Evolutionary conservation across 2,329 filamentous ascomycete species (phyloP), one percentile per base, ranked within the genome.

Genomic region (Ophiostoma quercus): DNA sequence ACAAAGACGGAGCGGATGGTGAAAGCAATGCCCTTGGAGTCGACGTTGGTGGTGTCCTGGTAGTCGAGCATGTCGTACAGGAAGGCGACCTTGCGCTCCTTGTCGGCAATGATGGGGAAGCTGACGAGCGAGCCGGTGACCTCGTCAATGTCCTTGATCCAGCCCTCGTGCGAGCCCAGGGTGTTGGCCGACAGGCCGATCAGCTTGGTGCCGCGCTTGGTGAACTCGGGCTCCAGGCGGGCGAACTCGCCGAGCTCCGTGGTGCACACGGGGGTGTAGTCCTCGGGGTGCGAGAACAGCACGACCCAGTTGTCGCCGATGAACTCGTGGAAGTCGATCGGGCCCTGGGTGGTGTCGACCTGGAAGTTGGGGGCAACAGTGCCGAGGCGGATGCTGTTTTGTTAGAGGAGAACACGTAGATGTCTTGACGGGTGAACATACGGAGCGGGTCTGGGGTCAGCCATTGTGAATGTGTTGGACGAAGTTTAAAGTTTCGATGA

Each of bases 1-100:
- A 97, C 85, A 85, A 96, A 97, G 78, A 97, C 94, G 75, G 91
- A 92, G 77, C 94, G 92, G 82, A 97, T 96, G 76, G 94, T 97
- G 82, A 96, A 94, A 70, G 93, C 92, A 75, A 94, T 91, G 75
- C 90, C 90, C 86, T 92, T 92, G 77, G 85, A 80, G 79, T 93
- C 90, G 71, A 93, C 89, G 81, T 93, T 93, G 82, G 88, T 91
- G 76, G 88, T 86, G 80, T 93, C 91, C 80, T 92, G 90, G 82
- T 91, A 86, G 82, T 93, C 90, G 76, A 94, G 84, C 91, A 94
- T 94, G 82, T 94, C 90, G 79, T 92, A 94, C 73, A 86, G 81
- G 77, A 86, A 89, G 71, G 91, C 89, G 72, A 94, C 86, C 82
- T 92, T 86, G 80, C 91, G 88, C 79, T 86, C 84, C 81, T 92